Evolutionary conservation across 2,329 filamentous ascomycete genomes (phyloP).

Genomic region (Xylariaceae sp.): DNA sequence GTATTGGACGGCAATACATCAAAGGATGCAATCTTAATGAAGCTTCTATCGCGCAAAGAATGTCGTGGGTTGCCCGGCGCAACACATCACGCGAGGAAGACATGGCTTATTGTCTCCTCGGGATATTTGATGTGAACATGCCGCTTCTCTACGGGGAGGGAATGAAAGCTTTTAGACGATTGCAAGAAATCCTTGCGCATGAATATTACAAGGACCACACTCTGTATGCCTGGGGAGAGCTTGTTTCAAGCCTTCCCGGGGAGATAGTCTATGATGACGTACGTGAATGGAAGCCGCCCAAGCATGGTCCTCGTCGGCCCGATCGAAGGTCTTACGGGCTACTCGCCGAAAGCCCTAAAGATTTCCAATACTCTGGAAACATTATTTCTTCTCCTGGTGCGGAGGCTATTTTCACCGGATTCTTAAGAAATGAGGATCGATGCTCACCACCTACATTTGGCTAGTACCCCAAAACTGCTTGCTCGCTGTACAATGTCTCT

Average conservation of each 20-base stretch:
- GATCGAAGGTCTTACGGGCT: not conserved
- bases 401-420: not conserved
- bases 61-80: conserved; percentile 25
- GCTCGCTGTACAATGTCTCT: not conserved
- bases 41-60: conserved; percentile 20
- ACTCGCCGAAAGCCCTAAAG: not conserved
- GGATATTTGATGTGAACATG: conserved; percentile 29
- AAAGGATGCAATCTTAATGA: conserved; percentile 3
- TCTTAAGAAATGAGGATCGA: not conserved
- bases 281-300: not conserved
- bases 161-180: conserved; percentile 18
- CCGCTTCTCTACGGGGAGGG: conserved; percentile 29
- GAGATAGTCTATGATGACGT: not conserved
- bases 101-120: conserved; percentile 26
- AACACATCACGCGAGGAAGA: conserved; percentile 24
- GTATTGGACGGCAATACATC: conserved; percentile 15
- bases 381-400: not conserved
- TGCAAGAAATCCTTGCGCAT: conserved; percentile 21
- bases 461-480: not conserved
- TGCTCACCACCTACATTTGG: not conserved
- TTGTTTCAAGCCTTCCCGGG: not conserved
- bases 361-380: not conserved
- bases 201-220: conserved; percentile 19
- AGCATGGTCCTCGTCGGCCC: not conserved
- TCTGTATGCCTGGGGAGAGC: conserved; percentile 19